Base-by-base conservation (phyloP, 345 rosid genomes). In the Euclidium syriacum region DNA sequence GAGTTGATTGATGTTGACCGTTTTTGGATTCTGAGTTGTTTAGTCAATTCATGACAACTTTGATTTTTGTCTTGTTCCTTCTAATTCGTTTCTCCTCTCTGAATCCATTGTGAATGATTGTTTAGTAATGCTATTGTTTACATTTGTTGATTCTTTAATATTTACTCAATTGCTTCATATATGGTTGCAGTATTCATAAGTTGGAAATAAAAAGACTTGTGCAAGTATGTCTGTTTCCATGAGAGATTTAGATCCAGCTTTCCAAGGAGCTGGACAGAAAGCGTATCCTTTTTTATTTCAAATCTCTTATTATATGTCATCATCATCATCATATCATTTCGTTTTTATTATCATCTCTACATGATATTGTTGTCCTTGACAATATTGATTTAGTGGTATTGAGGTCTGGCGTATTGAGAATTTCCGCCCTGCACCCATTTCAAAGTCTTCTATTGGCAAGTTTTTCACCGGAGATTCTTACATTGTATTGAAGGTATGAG, bases 381-480 rank as follows among this genome's bases (percentile, higher is more conserved):
- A 10, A 70, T 58, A 55, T 29, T 5, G 9, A 46, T 7, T 32
- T 65, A 95, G 99, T 51, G 97, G 99, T 67, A 77, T 82, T 73
- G 99, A 95, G 73, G 75, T 86, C 77, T 95, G 99, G 99, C 86
- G 95, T 75, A 86, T 95, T 63, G 99, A 95, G 75, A 88, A 84
- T 73, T 95, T 95, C 56, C 38, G 5, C 24, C 99, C 99, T 34
- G 82, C 79, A 55, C 83, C 64, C 10, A 65, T 83, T 47, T 82
- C 89, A 40, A 81, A 81, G 76, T 73, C 96, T 27, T 84, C 92
- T 47, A 34, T 78, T 56, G 99, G 99, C 22, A 95, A 84, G 44
- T 95, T 95, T 78, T 95, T 87, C 67, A 90, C 83, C 0, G 96
- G 99, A 64, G 99, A 95, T 76, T 95, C 99, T 52, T 95, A 90